Evolutionary conservation across 139 green algal genomes (phyloP), one percentile per base, ranked within the genome.

Genomic region (Haematococcus lacustris): DNA sequence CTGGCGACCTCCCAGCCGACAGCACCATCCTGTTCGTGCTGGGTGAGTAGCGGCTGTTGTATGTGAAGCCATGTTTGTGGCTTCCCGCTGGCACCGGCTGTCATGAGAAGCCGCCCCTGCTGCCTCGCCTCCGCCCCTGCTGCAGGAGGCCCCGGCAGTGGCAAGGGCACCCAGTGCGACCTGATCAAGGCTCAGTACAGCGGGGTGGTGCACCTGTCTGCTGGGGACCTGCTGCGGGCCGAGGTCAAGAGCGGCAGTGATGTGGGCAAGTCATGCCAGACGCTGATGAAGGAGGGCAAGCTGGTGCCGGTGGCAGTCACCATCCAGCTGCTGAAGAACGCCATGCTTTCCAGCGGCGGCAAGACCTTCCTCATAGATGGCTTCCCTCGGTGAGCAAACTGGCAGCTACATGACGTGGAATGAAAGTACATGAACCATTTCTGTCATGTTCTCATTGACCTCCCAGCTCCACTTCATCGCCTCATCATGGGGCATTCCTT

Each of bases 301-400:
- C 88, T 96, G 34, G 90, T 94, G 76, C 89, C 90, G 33, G 67
- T 79, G 17, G 50, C 60, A n/a, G 84, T 93, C 34, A 93, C 86
- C 41, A 89, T 95, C 71, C 72, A 74, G 13, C 80, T 95, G 75
- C 80, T 95, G 32, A 87, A 86, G 70, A 82, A 83, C 1, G 87
- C 87, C 26, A 95, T 95, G 87, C 71, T 88, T 23, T 62, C 74
- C 38, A 84, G 71, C 60, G 78, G 80, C 9, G 78, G 51, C 67
- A 79, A 77, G 39, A 82, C 83, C 66, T 97, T 97, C 79, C 84
- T 97, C 21, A 93, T 97, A 66, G 92, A 97, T 73, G 92, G 92
- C 70, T 97, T 97, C 86, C 91, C 92, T 7, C 83, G 67, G 67
- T 72, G 43, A 47, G 43, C 2, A n/a, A n/a, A n/a, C n/a, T n/a